Percentiles rank a stretch among this genome's conserved stretches.
phyloP scores from a whole-genome alignment of 2,329 filamentous ascomycete genomes.

The Huntiella abstrusa region DNA sequence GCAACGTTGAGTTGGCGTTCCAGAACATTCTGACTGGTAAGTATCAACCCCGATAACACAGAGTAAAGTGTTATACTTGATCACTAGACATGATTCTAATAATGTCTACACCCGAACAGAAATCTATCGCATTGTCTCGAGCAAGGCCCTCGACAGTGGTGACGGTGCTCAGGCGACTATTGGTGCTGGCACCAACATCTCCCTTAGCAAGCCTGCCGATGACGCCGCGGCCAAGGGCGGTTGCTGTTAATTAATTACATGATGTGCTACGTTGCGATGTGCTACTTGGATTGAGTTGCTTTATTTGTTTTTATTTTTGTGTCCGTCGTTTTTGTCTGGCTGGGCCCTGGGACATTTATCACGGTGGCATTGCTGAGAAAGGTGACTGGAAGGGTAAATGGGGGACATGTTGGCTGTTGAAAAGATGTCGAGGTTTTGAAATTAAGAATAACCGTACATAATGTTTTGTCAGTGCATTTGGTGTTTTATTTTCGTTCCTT shows the following conservation, averaged over 20 bases:
- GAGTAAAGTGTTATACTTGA: slow-evolving; percentile 9
- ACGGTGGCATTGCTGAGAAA: too few relatives aligned
- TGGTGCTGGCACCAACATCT: slow-evolving; percentile 62
- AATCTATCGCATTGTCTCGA: slow-evolving; percentile 98
- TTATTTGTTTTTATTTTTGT: slow-evolving; percentile 6
- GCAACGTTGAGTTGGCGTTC: slow-evolving; percentile 97
- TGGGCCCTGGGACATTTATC: background rate
- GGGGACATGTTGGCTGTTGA: too few relatives aligned
- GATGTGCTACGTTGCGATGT: slow-evolving; percentile 9
- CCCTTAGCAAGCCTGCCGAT: slow-evolving; percentile 71
- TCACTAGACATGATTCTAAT: background rate
- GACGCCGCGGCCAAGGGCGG: slow-evolving; percentile 55
- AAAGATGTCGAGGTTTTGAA: too few relatives aligned
- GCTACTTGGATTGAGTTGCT: slow-evolving; percentile 3
- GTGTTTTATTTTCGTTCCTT: too few relatives aligned
- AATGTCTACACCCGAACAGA: slow-evolving; percentile 32
- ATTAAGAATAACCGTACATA: too few relatives aligned
- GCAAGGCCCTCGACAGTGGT: slow-evolving; percentile 85
- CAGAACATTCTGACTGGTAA: slow-evolving; percentile 97
- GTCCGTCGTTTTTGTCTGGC: background rate
- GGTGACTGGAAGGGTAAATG: too few relatives aligned
- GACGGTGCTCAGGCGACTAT: slow-evolving; percentile 66
- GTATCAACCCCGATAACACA: slow-evolving; percentile 15
- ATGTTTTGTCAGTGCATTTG: too few relatives aligned
- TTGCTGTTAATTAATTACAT: slow-evolving; percentile 43